phyloP scores from a whole-genome alignment of 352 stramenopile species.

The Globisporangium sylvaticum region DNA sequence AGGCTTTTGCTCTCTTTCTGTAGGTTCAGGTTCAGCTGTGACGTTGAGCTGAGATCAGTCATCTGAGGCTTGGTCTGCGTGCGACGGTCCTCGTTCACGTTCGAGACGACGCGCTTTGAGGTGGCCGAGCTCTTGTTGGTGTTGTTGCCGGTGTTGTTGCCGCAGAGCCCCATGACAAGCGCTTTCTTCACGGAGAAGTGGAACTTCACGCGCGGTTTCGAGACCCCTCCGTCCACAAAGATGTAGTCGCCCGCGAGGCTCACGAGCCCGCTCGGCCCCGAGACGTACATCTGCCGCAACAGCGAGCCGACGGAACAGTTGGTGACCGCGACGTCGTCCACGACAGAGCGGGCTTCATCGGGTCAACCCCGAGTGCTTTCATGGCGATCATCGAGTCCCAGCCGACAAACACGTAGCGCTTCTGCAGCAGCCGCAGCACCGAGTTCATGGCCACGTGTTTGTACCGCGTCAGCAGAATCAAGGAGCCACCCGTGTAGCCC shows the following conservation, averaged over 20 bases:
- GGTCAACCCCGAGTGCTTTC: constrained; percentile 37
- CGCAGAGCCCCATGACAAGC: constrained; percentile 20
- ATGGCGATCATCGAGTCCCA: constrained; percentile 38
- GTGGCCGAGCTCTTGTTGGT: constrained; percentile 4
- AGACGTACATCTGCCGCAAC: constrained; percentile 36
- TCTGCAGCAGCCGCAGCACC: constrained; percentile 29
- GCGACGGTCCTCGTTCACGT: not conserved
- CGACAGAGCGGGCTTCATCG: constrained; percentile 19
- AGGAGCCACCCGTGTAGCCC: constrained; percentile 11
- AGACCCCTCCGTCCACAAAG: constrained; percentile 28
- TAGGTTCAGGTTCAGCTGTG: not conserved
- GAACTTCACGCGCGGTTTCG: constrained; percentile 15
- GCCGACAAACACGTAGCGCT: constrained; percentile 34
- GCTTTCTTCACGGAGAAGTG: constrained; percentile 28
- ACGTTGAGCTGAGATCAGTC: not conserved
- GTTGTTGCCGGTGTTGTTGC: constrained; percentile 3
- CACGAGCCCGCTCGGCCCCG: constrained; percentile 32
- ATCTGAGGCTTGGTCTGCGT: constrained; percentile 1
- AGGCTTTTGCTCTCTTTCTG: constrained; percentile 18
- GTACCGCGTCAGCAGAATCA: constrained; percentile 28
- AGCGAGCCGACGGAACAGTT: constrained; percentile 33
- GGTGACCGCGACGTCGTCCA: constrained; percentile 22
- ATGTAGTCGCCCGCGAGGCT: constrained; percentile 30
- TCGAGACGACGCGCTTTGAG: not conserved
- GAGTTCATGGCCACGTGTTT: constrained; percentile 25